phyloP scores from a whole-genome alignment of 2,329 filamentous ascomycete species.

The Hymenoscyphus scutula region DNA sequence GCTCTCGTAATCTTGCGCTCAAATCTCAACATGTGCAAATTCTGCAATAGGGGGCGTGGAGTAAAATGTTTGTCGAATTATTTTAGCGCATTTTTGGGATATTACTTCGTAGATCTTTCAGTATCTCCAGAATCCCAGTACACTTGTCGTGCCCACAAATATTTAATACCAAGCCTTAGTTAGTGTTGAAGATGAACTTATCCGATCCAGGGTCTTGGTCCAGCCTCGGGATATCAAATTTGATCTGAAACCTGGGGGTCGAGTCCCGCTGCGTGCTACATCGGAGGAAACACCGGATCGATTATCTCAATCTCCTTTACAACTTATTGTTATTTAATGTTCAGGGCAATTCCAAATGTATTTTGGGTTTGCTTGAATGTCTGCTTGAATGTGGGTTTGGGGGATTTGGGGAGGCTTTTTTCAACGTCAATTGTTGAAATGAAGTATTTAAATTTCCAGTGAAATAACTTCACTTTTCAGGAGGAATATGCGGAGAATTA shows the following conservation, averaged over 20 bases:
- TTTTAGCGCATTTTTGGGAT: background rate
- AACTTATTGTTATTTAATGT: background rate
- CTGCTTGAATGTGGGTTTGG: background rate
- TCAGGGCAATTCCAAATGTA: background rate
- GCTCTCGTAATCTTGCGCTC: background rate
- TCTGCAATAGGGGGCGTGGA: background rate
- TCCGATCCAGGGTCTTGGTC: background rate
- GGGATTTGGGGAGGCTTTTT: background rate
- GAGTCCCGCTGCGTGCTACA: background rate
- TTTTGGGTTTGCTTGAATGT: too few relatives aligned
- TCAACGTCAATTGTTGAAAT: background rate
- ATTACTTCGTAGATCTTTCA: background rate
- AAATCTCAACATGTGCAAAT: background rate
- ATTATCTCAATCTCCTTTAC: background rate
- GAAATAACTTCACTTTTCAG: background rate
- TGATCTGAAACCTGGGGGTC: slow-evolving; percentile 8
- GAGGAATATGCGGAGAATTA: background rate
- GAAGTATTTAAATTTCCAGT: background rate
- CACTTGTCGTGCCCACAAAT: background rate
- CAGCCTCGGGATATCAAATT: background rate
- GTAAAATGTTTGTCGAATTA: background rate
- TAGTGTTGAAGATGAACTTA: background rate
- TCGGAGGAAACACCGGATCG: too few relatives aligned
- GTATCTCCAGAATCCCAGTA: background rate
- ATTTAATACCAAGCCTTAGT: slow-evolving; percentile 4